phyloP scores from a whole-genome alignment of 768 basidiomycete genomes.

The Chlorophyllum brunneum region DNA sequence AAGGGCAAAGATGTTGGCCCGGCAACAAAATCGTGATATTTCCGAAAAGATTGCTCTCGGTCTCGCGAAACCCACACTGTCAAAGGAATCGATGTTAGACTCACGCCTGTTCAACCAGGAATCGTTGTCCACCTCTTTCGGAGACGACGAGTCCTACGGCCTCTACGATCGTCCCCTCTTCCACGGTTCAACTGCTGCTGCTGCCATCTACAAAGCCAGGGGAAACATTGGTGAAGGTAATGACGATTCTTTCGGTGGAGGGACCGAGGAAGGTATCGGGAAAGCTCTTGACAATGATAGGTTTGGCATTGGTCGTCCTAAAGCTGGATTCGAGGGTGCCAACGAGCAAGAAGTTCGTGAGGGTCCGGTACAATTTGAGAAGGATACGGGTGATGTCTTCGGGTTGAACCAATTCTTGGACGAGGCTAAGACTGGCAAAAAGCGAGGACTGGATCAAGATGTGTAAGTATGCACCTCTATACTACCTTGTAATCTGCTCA shows the following conservation, averaged over 20 bases:
- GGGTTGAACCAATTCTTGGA: conserved; percentile 97
- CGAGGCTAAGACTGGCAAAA: conserved; percentile 93
- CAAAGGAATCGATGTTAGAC: conserved; percentile 97
- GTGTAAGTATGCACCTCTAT: conserved; percentile 40
- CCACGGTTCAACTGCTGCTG: conserved; percentile 92
- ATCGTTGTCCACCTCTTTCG: conserved; percentile 75
- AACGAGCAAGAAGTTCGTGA: conserved; percentile 78
- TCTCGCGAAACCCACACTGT: conserved; percentile 91
- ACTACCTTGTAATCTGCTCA: neutral
- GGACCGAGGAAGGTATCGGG: conserved; percentile 92
- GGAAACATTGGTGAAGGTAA: conserved; percentile 83
- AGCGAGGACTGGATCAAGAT: conserved; percentile 78
- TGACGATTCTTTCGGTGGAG: conserved; percentile 91
- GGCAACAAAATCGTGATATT: conserved; percentile 97
- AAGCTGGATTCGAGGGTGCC: conserved; percentile 90
- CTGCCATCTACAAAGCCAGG: conserved; percentile 98
- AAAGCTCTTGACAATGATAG: conserved; percentile 91
- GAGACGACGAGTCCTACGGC: conserved; percentile 90
- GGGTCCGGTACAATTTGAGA: conserved; percentile 98
- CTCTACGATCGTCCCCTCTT: conserved; percentile 94
- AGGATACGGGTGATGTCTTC: conserved; percentile 95
- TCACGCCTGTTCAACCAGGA: conserved; percentile 98
- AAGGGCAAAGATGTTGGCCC: conserved; percentile 91
- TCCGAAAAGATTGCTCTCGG: conserved; percentile 99
- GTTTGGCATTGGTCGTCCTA: conserved; percentile 82